Percentiles rank a stretch among this genome's conserved stretches.
These are phyloP conservation scores for Microcyclosporella mali DNA, from an alignment of 2,329 filamentous ascomycete genomes.

Conservation along the genomic window DNA sequence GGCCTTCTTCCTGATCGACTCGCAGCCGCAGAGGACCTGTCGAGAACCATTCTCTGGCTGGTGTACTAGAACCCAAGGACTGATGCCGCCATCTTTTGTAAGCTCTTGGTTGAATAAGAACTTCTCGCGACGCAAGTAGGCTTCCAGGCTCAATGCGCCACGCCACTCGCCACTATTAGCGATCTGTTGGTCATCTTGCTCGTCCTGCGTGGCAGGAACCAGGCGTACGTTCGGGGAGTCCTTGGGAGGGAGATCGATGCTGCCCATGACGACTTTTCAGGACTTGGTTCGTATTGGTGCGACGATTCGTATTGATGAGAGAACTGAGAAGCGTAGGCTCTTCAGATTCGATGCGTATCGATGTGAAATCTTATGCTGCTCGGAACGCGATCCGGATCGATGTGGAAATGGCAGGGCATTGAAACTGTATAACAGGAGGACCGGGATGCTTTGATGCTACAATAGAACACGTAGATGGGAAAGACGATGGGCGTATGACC, in stretches of 20 bases:
- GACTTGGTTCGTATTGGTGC: too few relatives aligned
- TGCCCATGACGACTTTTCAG: constrained; percentile 10
- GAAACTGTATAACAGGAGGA: too few relatives aligned
- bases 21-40: constrained; percentile 52
- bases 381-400: too few relatives aligned
- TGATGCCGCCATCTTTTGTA: constrained; percentile 51
- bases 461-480: too few relatives aligned
- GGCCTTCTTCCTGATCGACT: constrained; percentile 48
- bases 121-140: constrained; percentile 54
- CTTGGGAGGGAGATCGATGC: constrained; percentile 38
- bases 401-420: too few relatives aligned
- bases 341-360: too few relatives aligned
- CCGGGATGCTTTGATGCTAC: too few relatives aligned
- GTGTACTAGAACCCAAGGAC: constrained; percentile 56
- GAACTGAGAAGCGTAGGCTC: too few relatives aligned
- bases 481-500: too few relatives aligned
- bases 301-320: too few relatives aligned
- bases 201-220: constrained; percentile 49
- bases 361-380: too few relatives aligned
- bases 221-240: constrained; percentile 49
- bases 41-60: constrained; percentile 30
- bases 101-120: constrained; percentile 47
- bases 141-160: constrained; percentile 48
- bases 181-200: constrained; percentile 47
- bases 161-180: constrained; percentile 54